Evolutionary conservation across 2,329 filamentous ascomycete species (phyloP), one percentile per base, ranked within the genome.

Genomic region (Xylariales sp.): DNA sequence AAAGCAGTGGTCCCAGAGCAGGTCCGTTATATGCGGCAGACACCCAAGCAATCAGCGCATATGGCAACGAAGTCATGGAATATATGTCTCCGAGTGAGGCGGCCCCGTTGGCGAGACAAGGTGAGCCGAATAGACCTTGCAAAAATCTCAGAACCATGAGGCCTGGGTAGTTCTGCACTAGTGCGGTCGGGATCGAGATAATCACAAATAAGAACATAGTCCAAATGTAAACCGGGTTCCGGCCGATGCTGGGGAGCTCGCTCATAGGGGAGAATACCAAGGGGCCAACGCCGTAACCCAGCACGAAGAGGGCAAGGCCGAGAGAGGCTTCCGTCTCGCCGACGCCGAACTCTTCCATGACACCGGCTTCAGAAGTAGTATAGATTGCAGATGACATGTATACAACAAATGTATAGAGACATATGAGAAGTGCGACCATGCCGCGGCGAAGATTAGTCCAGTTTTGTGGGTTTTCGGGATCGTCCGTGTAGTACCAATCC

Each of bases 161-260:
- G 0, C 79, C 79, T 0, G 75, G 62, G 37, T 80, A 83, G 61
- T 80, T 83, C 30, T 73, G 59, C 4, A 77, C 77, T 0, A 86
- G 56, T 0, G 80, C 77, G 0, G 81, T 76, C 0, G 82, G 81
- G 13, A 87, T 70, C 5, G 73, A 77, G 10, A 88, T 58, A 43
- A 86, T 70, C 33, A 83, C 76, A 54, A 86, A 88, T 19, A 87
- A 63, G 41, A 74, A 73, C 63, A 87, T 82, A 8, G 81, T 82
- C 46, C 75, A 55, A 24, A 84, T 73, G 57, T 88, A 88, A 5
- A 83, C 74, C 1, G 77, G 76, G 49, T 81, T 86, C 6, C 83
- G 70, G 3, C 84, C 83, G 35, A 87, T 72, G 31, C 69, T 54
- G 0, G 83, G 80, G 16, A 87, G 76, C 59, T 88, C 83, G 33